Base-by-base conservation (phyloP, 768 basidiomycete species). In the Coprinopsis strossmayeri region DNA sequence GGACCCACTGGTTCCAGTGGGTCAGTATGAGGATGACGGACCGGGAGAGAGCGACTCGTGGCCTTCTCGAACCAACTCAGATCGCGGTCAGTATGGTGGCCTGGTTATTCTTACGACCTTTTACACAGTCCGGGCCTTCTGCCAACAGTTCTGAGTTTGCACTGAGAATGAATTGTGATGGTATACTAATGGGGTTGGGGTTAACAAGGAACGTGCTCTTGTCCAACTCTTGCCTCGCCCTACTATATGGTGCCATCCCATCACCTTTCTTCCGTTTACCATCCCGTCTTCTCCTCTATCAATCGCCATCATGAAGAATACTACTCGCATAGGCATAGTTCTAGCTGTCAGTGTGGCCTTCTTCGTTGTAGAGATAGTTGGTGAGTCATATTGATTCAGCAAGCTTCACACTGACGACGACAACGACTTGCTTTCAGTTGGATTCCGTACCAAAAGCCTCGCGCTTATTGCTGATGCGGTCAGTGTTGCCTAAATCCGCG, bases 401-500 rank as follows among this genome's bases (percentile, higher is more conserved):
- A 21, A 27, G 17, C 34, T 25, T 32, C 38, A 12, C 26, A 38
- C 37, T 25, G 38, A 21, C 5, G 35, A 32, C 5, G 28, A 26
- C 51, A 30, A 51, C 35, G 45, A 48, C 26, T 21, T 27, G 34
- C 15, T 7, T 38, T 10, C 45, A 76, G 78, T 78, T 60, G 78
- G 77, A 10, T 76, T 79, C 57, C 70, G 69, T 38, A 79, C 78
- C 0, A 75, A 69, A 56, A 76, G 76, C 63, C 59, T 78, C 13
- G 78, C 77, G 27, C 63, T 79, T 44, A 74, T 78, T 59, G 78
- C 76, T 50, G 77, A 79, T 61, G 77, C 77, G 30, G 76, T 78
- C 38, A 53, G 76, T 70, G 13, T 39, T 46, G 46, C 23, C 52
- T 35, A 34, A 15, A 35, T 28, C 27, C 9, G 7, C n/a, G 21